Evolutionary conservation across 2,329 filamentous ascomycete genomes (phyloP).

Genomic region (Apiospora pterosperma): DNA sequence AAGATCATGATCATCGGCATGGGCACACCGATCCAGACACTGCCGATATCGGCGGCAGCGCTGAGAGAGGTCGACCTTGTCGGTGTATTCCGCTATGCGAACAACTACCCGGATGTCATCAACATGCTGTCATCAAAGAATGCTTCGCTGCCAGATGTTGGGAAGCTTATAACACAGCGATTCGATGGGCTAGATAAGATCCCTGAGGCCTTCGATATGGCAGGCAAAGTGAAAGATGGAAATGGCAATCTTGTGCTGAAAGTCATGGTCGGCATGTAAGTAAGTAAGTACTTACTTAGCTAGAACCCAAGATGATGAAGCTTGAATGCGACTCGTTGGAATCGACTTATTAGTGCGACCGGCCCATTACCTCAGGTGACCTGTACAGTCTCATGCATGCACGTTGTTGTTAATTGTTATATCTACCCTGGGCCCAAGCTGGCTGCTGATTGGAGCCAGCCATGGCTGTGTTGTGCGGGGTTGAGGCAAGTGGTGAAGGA

Average conservation of each 20-base stretch:
- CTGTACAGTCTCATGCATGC: background rate
- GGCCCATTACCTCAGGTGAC: background rate
- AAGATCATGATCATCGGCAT: constrained; percentile 76
- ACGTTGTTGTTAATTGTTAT: background rate
- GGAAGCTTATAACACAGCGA: constrained; percentile 67
- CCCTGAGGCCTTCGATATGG: constrained; percentile 69
- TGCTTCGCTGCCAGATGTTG: constrained; percentile 58
- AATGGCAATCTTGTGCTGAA: constrained; percentile 70
- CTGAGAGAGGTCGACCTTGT: constrained; percentile 74
- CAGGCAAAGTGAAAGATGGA: constrained; percentile 66
- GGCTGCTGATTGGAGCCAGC: background rate
- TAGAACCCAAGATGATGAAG: background rate
- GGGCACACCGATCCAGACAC: constrained; percentile 72
- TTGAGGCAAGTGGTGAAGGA: background rate
- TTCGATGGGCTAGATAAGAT: constrained; percentile 62
- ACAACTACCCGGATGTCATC: constrained; percentile 63
- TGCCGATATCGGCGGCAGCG: constrained; percentile 69
- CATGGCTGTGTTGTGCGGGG: background rate
- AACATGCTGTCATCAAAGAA: constrained; percentile 46
- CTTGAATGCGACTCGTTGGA: background rate
- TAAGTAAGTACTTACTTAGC: too few species aligned
- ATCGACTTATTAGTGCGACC: background rate
- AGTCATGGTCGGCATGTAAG: constrained; percentile 56
- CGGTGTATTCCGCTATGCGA: constrained; percentile 75
- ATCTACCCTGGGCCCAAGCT: background rate